Evolutionary conservation across 257 asterid species (phyloP), one percentile per base, ranked within the genome.

Genomic region (Solanum etuberosum): DNA sequence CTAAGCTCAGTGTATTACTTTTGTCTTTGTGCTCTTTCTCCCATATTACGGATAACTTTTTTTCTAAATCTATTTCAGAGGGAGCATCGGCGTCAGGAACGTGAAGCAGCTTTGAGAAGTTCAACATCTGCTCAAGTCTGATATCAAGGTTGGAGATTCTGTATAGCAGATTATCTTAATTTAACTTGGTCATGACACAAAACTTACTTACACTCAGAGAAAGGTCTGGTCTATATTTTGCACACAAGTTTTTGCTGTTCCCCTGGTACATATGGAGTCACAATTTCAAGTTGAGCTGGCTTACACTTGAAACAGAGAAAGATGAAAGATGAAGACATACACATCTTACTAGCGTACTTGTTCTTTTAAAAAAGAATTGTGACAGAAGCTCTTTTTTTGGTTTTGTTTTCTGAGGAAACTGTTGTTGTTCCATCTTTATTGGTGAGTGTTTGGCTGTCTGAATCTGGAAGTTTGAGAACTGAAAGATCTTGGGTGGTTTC

Each of bases 41-140:
- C 80, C 83, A 77, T 73, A 84, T 86, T 87, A 83, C 31, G 27
- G 88, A 63, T 84, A 86, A 65, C 89, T 84, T 87, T 82, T 57
- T 87, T 86, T 90, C 23, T 4, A 18, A 80, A 12, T 72, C 46
- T 12, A 14, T 88, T 8, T 71, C 94, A 95, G 98, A 93, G 99
- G 87, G 97, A 93, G 83, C 92, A 86, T 84, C 88, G 93, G 81
- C 91, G 88, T 61, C 91, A 65, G 87, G 95, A 96, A 91, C 95
- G 88, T 83, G 98, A 95, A 88, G 92, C 96, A 87, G 92, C 90
- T 59, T 78, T 90, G 67, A 89, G 86, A 83, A 89, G 84, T 89
- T 91, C 89, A 37, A 87, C 90, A 85, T 90, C 91, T 71, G 67
- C 93, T 34, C 90, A 57, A 80, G 84, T 13, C 29, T 71, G 65